Conservation (phyloP, 108 stramenopile species). For the Skeletonema tropicum region DNA sequence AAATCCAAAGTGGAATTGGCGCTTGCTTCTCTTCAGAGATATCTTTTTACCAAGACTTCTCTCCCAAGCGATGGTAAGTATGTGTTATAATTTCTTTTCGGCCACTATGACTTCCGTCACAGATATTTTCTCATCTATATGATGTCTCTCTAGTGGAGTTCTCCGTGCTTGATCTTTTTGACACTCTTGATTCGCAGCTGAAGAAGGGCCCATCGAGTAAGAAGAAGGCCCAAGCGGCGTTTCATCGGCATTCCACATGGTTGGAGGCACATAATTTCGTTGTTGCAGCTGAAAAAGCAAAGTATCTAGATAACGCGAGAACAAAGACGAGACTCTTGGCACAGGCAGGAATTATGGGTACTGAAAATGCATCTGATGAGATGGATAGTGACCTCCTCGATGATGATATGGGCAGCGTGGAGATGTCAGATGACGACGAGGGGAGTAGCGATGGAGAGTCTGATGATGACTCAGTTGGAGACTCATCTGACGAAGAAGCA, state of each 20-base stretch:
- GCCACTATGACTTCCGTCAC: not conserved
- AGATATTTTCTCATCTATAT: not conserved
- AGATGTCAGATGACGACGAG: slow-evolving; percentile 55
- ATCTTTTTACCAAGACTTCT: slow-evolving; percentile 90
- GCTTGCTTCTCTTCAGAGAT: slow-evolving; percentile 88
- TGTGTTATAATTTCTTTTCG: not conserved
- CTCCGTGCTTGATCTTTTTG: slow-evolving; percentile 90
- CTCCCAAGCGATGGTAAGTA: slow-evolving; percentile 82
- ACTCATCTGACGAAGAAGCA: slow-evolving; percentile 49
- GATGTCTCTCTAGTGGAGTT: slow-evolving; percentile 71
- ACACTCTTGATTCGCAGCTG: slow-evolving; percentile 84
- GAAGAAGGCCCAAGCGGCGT: slow-evolving; percentile 25
- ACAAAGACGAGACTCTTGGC: slow-evolving; percentile 60
- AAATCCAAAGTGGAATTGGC: slow-evolving; percentile 66
- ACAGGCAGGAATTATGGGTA: slow-evolving; percentile 58
- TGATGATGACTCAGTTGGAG: slow-evolving; percentile 36
- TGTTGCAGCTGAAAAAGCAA: slow-evolving; percentile 64
- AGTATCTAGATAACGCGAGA: slow-evolving; percentile 43
- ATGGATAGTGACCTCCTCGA: slow-evolving; percentile 43
- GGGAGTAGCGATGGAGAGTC: slow-evolving; percentile 38
- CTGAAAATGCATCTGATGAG: slow-evolving; percentile 42
- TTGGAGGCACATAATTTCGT: slow-evolving; percentile 86
- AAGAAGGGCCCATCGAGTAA: slow-evolving; percentile 46
- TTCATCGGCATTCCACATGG: slow-evolving; percentile 75
- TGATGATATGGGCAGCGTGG: slow-evolving; percentile 54